These are phyloP conservation scores for Eucalyptus erythrocorys DNA, from an alignment of 345 rosid species.

Conservation along the genomic window DNA sequence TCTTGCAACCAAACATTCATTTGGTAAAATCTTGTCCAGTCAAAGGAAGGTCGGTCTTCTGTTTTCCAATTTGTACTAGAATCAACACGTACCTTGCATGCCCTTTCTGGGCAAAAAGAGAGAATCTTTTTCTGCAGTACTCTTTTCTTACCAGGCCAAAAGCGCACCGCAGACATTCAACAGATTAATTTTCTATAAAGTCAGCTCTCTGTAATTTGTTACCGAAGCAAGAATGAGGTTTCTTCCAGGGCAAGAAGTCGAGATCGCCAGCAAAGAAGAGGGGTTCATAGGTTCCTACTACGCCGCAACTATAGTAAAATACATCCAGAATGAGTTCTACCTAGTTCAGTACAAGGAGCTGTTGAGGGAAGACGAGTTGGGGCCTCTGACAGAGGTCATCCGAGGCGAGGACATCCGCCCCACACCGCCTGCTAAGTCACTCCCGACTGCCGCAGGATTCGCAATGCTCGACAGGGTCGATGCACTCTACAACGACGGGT, in stretches of 20 bases:
- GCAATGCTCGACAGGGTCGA: background rate
- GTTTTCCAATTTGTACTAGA: background rate
- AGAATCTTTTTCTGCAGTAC: background rate
- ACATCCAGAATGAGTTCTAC: background rate
- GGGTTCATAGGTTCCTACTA: conserved; percentile 14
- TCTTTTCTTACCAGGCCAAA: background rate
- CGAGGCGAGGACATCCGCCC: conserved; percentile 10
- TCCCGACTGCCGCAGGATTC: background rate
- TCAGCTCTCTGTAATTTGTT: background rate
- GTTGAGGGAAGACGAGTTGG: background rate
- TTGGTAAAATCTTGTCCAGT: background rate
- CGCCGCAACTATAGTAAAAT: background rate
- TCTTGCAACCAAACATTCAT: background rate
- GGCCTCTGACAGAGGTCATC: conserved; percentile 10
- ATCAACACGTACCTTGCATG: background rate
- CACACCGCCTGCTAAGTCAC: background rate
- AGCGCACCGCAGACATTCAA: background rate
- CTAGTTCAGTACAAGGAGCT: conserved; percentile 13
- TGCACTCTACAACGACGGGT: conserved; percentile 14
- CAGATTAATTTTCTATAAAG: background rate
- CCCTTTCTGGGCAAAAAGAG: background rate
- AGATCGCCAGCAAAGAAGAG: conserved; percentile 18
- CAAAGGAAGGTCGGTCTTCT: background rate
- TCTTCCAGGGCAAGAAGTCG: background rate
- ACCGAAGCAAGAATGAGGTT: background rate